These are phyloP conservation scores for Penicillium sp. DNA, from an alignment of 2,329 filamentous ascomycete species.

Conservation along the genomic window DNA sequence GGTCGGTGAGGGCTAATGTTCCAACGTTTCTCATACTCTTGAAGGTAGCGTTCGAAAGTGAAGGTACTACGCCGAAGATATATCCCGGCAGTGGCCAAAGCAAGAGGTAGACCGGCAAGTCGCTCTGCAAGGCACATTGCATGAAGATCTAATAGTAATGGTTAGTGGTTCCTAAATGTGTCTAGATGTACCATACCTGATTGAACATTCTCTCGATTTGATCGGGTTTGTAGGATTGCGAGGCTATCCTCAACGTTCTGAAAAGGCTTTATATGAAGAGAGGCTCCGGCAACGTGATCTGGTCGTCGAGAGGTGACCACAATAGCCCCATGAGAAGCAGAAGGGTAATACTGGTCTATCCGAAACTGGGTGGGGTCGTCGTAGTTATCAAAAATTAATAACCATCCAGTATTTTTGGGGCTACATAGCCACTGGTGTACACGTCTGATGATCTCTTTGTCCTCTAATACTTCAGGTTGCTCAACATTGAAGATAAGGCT, in stretches of 20 bases:
- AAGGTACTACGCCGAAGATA: neutral
- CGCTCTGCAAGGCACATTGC: neutral
- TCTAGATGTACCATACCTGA: neutral
- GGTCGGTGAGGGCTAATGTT: neutral
- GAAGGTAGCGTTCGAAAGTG: slow-evolving; percentile 3
- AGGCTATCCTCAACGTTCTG: slow-evolving; percentile 3
- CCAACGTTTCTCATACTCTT: slow-evolving; percentile 4
- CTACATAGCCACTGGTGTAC: slow-evolving; percentile 16
- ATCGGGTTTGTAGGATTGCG: neutral
- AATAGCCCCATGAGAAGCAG: slow-evolving; percentile 15
- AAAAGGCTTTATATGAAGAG: neutral
- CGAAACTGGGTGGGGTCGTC: slow-evolving; percentile 12
- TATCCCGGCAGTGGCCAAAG: slow-evolving; percentile 1
- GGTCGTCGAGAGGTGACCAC: slow-evolving; percentile 20
- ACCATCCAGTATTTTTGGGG: slow-evolving; percentile 18
- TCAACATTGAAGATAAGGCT: neutral
- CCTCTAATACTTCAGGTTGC: neutral
- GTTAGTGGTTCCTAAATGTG: neutral
- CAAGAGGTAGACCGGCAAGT: slow-evolving; percentile 5
- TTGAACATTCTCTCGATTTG: slow-evolving; percentile 3
- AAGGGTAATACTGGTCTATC: slow-evolving; percentile 15
- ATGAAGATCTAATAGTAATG: neutral
- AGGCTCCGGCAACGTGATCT: neutral
- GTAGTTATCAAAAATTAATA: slow-evolving; percentile 25
- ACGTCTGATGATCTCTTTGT: neutral